Evolutionary conservation across 1,284 basidiomycete genomes (phyloP).

Genomic region (Trametes sp.): DNA sequence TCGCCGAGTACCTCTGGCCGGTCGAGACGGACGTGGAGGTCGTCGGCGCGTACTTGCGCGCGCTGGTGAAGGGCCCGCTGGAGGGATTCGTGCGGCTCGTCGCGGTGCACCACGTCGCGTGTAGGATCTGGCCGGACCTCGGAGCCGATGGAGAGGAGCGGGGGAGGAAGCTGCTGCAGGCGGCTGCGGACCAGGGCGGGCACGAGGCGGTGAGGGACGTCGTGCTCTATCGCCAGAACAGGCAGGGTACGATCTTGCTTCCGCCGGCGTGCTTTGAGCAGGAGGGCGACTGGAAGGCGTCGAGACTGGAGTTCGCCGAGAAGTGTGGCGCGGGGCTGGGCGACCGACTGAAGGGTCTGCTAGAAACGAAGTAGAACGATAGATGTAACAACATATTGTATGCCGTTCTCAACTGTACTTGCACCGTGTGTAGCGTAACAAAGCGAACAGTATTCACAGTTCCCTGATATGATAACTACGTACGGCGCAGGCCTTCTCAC

Average conservation of each 20-base stretch:
- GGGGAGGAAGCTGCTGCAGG: slow-evolving; percentile 58
- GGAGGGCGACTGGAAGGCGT: slow-evolving; percentile 34
- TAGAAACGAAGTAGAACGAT: slow-evolving; percentile 19
- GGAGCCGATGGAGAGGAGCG: slow-evolving; percentile 45
- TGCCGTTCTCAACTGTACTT: background rate
- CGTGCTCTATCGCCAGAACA: slow-evolving; percentile 56
- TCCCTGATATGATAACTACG: no score
- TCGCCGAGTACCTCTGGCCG: slow-evolving; percentile 76
- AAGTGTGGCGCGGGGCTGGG: slow-evolving; percentile 29
- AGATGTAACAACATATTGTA: background rate
- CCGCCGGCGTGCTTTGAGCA: slow-evolving; percentile 52
- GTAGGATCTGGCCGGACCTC: slow-evolving; percentile 77
- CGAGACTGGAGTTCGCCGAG: slow-evolving; percentile 38
- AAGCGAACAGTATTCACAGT: no score
- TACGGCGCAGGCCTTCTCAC: no score
- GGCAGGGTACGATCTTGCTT: slow-evolving; percentile 38
- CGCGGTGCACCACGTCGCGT: slow-evolving; percentile 84
- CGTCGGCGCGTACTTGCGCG: slow-evolving; percentile 65
- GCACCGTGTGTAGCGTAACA: no score
- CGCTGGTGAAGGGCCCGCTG: slow-evolving; percentile 53
- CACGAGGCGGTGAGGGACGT: slow-evolving; percentile 59
- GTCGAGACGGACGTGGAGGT: slow-evolving; percentile 74
- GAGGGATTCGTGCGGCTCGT: slow-evolving; percentile 74
- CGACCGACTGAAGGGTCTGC: slow-evolving; percentile 36
- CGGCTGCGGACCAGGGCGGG: slow-evolving; percentile 58